Evolutionary conservation across 2,329 filamentous ascomycete genomes (phyloP), one percentile per base, ranked within the genome.

Genomic region (Alternaria atra): DNA sequence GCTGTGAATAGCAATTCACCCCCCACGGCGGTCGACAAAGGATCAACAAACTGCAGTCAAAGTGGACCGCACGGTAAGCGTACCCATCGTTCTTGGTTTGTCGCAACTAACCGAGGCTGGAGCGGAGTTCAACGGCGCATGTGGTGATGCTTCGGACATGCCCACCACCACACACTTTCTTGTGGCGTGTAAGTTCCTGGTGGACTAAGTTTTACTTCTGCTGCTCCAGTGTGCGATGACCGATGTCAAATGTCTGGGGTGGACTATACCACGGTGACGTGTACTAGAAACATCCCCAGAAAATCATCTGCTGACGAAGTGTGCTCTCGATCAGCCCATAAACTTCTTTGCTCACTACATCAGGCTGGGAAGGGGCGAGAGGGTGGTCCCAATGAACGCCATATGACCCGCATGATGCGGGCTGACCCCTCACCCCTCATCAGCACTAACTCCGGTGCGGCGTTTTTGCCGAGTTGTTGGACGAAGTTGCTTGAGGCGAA

Each of bases 371-470:
- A 40, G 56, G 47, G 53, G 46, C 53, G 29, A 54, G 29, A 43
- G 47, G 55, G 52, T 63, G 56, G 53, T 25, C 56, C 39, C 37
- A 54, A 29, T 30, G 29, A 46, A 42, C 46, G 34, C 43, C 52
- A 46, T 62, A 37, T 61, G 52, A 56, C 62, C 59, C 62, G 55
- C 59, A 56, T 57, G 39, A 50, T 55, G 37, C 56, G 47, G 58
- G 52, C 29, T 62, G 55, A 56, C 52, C 55, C 58, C 61, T 58
- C 54, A 55, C 23, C 52, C 51, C 55, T 50, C 52, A 39, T 56
- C 40, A 43, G 47, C 51, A 46, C 42, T 56, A 59, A 54, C 37
- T 39, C 30, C 34, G 44, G 47, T 35, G 32, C 12, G 39, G 52
- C 34, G 35, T 30, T 50, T 40, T 42, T 25, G 55, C 29, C 27